Conservation (phyloP, 2,329 filamentous ascomycete genomes). For the Penicillium olsonii region DNA sequence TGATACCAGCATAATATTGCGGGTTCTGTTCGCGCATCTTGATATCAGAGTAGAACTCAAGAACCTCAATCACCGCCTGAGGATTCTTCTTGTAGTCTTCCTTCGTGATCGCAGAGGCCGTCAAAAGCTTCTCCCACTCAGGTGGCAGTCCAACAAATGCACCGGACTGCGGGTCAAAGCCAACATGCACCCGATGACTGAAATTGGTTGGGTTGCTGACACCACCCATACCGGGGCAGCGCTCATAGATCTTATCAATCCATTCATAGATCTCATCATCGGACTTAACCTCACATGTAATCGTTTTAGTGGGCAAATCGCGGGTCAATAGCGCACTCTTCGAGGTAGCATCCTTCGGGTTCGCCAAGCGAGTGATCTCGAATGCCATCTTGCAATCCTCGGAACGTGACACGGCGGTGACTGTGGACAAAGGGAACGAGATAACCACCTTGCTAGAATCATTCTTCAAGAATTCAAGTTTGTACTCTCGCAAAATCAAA, state of each 20-base stretch:
- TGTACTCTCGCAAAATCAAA: slow-evolving; percentile 86
- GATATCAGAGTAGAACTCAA: slow-evolving; percentile 70
- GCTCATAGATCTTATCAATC: slow-evolving; percentile 97
- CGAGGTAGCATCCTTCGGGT: slow-evolving; percentile 60
- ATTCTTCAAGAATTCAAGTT: slow-evolving; percentile 91
- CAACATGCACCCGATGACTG: slow-evolving; percentile 93
- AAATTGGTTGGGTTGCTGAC: slow-evolving; percentile 99
- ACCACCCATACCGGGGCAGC: slow-evolving; percentile 95
- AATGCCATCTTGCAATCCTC: slow-evolving; percentile 91
- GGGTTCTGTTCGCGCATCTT: slow-evolving; percentile 66
- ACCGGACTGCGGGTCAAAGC: slow-evolving; percentile 92
- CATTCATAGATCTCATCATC: slow-evolving; percentile 98
- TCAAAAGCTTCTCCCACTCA: slow-evolving; percentile 96
- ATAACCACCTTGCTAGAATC: slow-evolving; percentile 86
- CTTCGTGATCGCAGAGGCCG: slow-evolving; percentile 94
- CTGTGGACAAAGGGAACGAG: slow-evolving; percentile 80
- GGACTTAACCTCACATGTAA: slow-evolving; percentile 90
- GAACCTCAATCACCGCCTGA: slow-evolving; percentile 69
- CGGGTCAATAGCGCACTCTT: slow-evolving; percentile 74
- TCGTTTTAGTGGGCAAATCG: slow-evolving; percentile 76
- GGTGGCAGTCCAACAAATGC: slow-evolving; percentile 92
- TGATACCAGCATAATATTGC: slow-evolving; percentile 59
- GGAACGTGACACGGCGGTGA: slow-evolving; percentile 85
- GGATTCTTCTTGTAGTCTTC: slow-evolving; percentile 98
- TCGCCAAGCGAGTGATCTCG: slow-evolving; percentile 76